Evolutionary conservation across 331 rosid genomes (phyloP), one percentile per base, ranked within the genome.

Genomic region (Acacia pycnantha): DNA sequence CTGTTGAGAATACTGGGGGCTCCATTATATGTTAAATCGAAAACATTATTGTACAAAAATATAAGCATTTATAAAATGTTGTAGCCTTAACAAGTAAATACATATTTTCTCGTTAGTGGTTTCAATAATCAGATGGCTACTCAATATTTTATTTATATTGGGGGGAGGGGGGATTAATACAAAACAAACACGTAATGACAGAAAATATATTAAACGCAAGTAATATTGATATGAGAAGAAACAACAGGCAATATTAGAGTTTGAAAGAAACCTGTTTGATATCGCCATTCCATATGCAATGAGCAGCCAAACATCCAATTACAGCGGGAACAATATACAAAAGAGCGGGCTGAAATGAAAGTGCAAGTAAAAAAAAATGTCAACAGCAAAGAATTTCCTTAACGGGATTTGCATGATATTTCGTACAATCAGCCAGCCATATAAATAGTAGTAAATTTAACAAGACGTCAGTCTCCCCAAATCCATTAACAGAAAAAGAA

Each of bases 291-390:
- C 95, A 96, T 69, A 91, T 5, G 87, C 94, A 92, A 77, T 96
- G 99, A 70, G 91, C 92, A 78, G 99, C 98, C 94, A 96, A 85
- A 87, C 90, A 96, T 89, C 99, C 99, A 85, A 94, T 89, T 71
- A 92, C 98, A 79, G 89, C 61, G 16, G 99, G 99, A 48, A 96
- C 99, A 86, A 96, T 96, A 78, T 96, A 94, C 87, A 96, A 79
- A 59, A 96, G 97, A 10, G 99, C 99, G 59, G 97, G 99, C 99
- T 96, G 97, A 62, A 88, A 87, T 58, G 74, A 64, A 54, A 68
- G 50, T 3, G 68, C 62, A 78, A 80, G 44, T 74, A 59, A 3
- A 5, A 58, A 5, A 56, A 72, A 62, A 48, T 5, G 64, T 83
- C 51, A 71, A 26, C 21, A 67, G 78, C 54, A 73, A 54, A 83